Percentiles rank a stretch among this genome's conserved stretches.
phyloP scores from a whole-genome alignment of 352 stramenopile species.

The Phytopythium boreale region DNA sequence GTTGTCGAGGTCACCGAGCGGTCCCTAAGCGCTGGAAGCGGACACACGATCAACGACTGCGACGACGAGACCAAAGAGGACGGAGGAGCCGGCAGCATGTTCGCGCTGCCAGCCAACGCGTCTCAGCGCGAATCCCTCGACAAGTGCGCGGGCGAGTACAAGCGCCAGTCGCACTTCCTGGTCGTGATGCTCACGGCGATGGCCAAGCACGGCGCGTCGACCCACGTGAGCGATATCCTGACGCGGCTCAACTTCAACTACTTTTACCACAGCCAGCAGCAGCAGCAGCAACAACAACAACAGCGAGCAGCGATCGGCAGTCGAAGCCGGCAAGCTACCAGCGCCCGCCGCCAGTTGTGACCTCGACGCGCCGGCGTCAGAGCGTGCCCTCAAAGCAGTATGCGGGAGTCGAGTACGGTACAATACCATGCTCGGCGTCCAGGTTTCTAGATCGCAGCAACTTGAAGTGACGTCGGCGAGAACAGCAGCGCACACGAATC shows the following conservation, averaged over 20 bases:
- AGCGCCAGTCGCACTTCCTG: constrained; percentile 62
- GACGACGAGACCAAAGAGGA: neutral
- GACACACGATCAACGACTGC: neutral
- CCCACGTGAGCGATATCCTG: constrained; percentile 64
- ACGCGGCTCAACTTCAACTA: constrained; percentile 79
- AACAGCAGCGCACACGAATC: too few relatives aligned
- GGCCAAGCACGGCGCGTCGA: constrained; percentile 64
- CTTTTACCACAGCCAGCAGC: constrained; percentile 46
- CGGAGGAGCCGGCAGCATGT: neutral
- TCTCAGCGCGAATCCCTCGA: constrained; percentile 32
- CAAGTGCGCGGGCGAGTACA: constrained; percentile 48
- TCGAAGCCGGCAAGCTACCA: neutral
- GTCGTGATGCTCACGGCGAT: constrained; percentile 72
- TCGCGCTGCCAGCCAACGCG: constrained; percentile 1
- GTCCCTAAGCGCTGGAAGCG: neutral
- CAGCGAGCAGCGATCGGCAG: neutral
- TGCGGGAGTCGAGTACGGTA: neutral
- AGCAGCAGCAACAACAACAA: constrained; percentile 1
- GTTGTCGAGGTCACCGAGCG: constrained; percentile 47
- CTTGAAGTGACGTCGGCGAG: too few relatives aligned
- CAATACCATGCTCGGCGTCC: too few relatives aligned
- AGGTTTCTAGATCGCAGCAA: neutral
- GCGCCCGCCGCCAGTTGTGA: neutral
- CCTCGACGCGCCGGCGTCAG: neutral
- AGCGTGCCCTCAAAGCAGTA: neutral